Evolutionary conservation across 1,284 basidiomycete species (phyloP).

Genomic region (Ceratobasidium sp.): DNA sequence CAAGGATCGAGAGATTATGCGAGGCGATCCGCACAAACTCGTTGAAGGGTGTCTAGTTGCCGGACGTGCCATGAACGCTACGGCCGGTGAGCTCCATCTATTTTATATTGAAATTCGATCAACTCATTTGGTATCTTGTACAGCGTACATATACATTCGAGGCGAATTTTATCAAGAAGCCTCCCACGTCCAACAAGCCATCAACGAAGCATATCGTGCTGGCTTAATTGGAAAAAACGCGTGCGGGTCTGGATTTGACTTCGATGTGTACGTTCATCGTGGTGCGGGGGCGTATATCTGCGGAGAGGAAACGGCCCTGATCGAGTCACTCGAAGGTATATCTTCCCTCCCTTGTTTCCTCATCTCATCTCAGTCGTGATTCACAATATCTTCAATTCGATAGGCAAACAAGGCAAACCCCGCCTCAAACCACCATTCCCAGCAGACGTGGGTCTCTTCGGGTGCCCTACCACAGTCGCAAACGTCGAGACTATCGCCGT

Average conservation of each 20-base stretch:
- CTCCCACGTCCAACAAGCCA: slow-evolving; percentile 92
- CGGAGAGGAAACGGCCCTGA: slow-evolving; percentile 97
- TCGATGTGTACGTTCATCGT: slow-evolving; percentile 97
- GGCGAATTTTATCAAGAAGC: slow-evolving; percentile 99
- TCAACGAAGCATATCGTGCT: slow-evolving; percentile 92
- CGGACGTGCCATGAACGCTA: slow-evolving; percentile 98
- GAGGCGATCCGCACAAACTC: slow-evolving; percentile 98
- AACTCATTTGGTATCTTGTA: no score
- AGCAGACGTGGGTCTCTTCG: slow-evolving; percentile 96
- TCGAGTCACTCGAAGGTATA: slow-evolving; percentile 88
- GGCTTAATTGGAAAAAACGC: slow-evolving; percentile 95
- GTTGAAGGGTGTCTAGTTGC: slow-evolving; percentile 98
- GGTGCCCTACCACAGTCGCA: slow-evolving; percentile 96
- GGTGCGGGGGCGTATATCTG: slow-evolving; percentile 99
- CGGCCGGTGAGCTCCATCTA: slow-evolving; percentile 69
- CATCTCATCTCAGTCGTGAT: background rate
- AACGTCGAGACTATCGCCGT: slow-evolving; percentile 99
- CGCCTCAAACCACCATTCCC: slow-evolving; percentile 99
- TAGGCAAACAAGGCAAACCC: slow-evolving; percentile 95
- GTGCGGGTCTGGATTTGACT: slow-evolving; percentile 91
- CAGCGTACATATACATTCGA: slow-evolving; percentile 98
- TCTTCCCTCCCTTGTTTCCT: background rate
- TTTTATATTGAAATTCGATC: no score
- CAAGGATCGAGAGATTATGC: slow-evolving; percentile 98
- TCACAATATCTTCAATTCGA: background rate